Percentiles rank a stretch among this genome's conserved stretches.
Evolutionary conservation across 2,329 filamentous ascomycete genomes (phyloP).

Genomic region (Macrophomina phaseolina): DNA sequence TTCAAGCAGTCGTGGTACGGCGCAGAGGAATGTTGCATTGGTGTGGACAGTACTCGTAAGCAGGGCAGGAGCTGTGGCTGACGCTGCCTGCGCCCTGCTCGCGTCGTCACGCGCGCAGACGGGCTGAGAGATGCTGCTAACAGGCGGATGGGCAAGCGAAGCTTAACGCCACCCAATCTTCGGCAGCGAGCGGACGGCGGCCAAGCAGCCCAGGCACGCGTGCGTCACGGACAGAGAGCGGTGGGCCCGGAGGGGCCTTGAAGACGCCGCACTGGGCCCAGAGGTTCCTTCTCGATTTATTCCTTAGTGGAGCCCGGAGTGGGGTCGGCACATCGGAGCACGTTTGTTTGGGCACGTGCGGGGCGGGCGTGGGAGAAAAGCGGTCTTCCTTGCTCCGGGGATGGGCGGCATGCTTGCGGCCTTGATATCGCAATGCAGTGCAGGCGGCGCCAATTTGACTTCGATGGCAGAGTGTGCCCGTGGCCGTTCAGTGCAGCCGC

Average conservation of each 20-base stretch:
- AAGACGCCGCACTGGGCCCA: slow-evolving; percentile 35
- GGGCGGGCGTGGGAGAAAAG: slow-evolving; percentile 29
- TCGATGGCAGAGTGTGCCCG: neutral
- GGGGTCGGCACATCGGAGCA: slow-evolving; percentile 34
- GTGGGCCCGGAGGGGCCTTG: slow-evolving; percentile 32
- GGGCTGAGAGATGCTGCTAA: slow-evolving; percentile 24
- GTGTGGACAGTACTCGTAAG: slow-evolving; percentile 33
- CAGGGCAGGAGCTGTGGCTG: slow-evolving; percentile 33
- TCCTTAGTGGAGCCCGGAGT: slow-evolving; percentile 30
- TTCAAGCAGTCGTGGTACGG: too few relatives aligned
- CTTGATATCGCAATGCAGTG: neutral
- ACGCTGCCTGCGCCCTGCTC: slow-evolving; percentile 31
- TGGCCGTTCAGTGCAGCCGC: neutral
- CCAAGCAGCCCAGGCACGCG: slow-evolving; percentile 35
- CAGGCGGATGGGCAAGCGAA: slow-evolving; percentile 26
- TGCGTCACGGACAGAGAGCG: slow-evolving; percentile 37
- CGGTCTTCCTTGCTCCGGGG: slow-evolving; percentile 30
- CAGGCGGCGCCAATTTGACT: neutral
- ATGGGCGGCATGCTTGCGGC: slow-evolving; percentile 23
- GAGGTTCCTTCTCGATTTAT: slow-evolving; percentile 31
- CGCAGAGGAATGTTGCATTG: too few relatives aligned
- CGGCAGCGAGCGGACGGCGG: slow-evolving; percentile 30
- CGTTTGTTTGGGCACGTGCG: slow-evolving; percentile 36
- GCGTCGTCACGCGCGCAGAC: neutral
- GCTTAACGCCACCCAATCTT: slow-evolving; percentile 18